A percentile compares a stretch with the other conserved stretches of the same genome.
Evolutionary conservation across 768 basidiomycete genomes (phyloP).

Genomic region (Rhodotorula diobovata): DNA sequence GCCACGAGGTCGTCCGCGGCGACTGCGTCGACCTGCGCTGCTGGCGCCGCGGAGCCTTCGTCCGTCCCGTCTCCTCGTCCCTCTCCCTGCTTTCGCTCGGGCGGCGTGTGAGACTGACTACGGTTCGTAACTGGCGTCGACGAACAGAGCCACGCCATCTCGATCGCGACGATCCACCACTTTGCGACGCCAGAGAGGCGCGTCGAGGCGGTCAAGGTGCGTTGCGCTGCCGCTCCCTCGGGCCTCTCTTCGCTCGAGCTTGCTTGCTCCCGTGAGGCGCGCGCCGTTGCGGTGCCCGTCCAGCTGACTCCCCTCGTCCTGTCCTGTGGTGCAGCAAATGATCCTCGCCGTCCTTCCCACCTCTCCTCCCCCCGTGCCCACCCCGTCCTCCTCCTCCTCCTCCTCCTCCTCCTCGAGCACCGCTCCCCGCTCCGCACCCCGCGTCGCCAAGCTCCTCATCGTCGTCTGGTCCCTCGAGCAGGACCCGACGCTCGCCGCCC

Average conservation of each 20-base stretch:
- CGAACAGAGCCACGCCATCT: conserved; percentile 87
- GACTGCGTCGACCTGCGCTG: conserved; percentile 63
- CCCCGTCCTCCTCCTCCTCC: conserved; percentile 47
- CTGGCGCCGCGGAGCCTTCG: conserved; percentile 81
- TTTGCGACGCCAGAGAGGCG: conserved; percentile 74
- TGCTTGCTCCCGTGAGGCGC: no score
- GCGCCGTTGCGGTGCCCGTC: no score
- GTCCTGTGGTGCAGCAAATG: conserved; percentile 19
- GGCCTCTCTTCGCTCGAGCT: no score
- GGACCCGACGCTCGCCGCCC: conserved; percentile 50
- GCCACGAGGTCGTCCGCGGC: conserved; percentile 71
- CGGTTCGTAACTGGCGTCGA: no score
- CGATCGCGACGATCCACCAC: conserved; percentile 96
- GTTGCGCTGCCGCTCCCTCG: background rate
- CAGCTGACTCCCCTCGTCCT: background rate
- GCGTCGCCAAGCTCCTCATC: conserved; percentile 61
- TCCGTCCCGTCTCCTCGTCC: conserved; percentile 46
- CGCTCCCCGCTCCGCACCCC: conserved; percentile 36
- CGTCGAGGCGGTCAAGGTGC: conserved; percentile 66
- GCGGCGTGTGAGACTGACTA: no score
- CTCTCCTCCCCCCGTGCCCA: conserved; percentile 26
- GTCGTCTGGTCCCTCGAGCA: conserved; percentile 98
- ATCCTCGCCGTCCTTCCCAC: conserved; percentile 41
- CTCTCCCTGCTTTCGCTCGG: no score
- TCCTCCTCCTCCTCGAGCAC: conserved; percentile 51